phyloP scores from a whole-genome alignment of 805 yeast species.

The Kuraishia floccosa region DNA sequence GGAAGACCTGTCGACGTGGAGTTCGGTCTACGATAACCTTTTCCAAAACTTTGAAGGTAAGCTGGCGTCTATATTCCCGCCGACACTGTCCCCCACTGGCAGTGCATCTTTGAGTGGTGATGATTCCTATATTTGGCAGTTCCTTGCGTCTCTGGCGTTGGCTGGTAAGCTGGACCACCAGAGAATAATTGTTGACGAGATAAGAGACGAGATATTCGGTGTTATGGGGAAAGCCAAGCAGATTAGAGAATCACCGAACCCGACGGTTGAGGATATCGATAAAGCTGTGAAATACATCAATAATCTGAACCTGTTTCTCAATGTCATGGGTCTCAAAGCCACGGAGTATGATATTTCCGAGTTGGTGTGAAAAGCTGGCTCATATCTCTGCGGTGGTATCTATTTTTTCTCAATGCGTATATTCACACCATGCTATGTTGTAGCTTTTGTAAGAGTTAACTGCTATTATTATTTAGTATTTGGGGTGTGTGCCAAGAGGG shows the following conservation, averaged over 20 bases:
- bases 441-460: too few relatives aligned
- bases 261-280: slow-evolving; percentile 28
- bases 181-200: slow-evolving; percentile 88
- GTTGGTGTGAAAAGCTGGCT: slow-evolving; percentile 21
- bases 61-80: slow-evolving; percentile 73
- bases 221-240: slow-evolving; percentile 68
- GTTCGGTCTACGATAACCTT: slow-evolving; percentile 66
- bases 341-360: slow-evolving; percentile 83
- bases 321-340: slow-evolving; percentile 93
- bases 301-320: slow-evolving; percentile 83
- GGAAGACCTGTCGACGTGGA: slow-evolving; percentile 60
- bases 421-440: too few relatives aligned
- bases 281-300: slow-evolving; percentile 45
- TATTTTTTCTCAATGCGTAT: too few relatives aligned
- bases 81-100: slow-evolving; percentile 25
- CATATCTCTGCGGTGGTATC: too few relatives aligned
- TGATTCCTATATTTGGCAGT: slow-evolving; percentile 91
- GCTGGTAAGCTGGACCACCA: slow-evolving; percentile 89
- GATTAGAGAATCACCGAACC: slow-evolving; percentile 16
- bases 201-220: slow-evolving; percentile 86
- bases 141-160: slow-evolving; percentile 84
- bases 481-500: too few relatives aligned
- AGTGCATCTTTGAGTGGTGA: slow-evolving; percentile 22
- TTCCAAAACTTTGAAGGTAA: slow-evolving; percentile 74
- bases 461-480: too few relatives aligned